A percentile compares a stretch with the other conserved stretches of the same genome.
phyloP scores from a whole-genome alignment of 2,329 filamentous ascomycete species.

The Cordyceps farinosa region DNA sequence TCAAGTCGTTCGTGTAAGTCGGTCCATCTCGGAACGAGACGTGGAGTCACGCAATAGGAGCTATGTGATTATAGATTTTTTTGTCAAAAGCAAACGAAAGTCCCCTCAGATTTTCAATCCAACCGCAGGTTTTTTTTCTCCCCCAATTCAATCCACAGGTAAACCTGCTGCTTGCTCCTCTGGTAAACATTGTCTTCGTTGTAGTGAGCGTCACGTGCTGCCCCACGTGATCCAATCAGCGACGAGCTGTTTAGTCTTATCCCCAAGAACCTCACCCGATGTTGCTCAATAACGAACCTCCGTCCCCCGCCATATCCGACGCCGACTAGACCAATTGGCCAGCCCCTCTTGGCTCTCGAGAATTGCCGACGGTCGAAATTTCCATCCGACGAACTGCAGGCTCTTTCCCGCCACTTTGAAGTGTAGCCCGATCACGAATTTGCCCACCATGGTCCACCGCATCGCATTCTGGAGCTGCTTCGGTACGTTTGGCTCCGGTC shows the following conservation, averaged over 20 bases:
- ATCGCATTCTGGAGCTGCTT: conserved; percentile 86
- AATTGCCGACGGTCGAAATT: not conserved
- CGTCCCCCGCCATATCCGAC: not conserved
- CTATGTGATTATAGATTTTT: too few species aligned
- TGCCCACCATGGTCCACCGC: conserved; percentile 54
- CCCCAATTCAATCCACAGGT: not conserved
- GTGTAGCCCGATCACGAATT: not conserved
- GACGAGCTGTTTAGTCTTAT: conserved; percentile 22
- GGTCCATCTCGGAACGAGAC: too few species aligned
- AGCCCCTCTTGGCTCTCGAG: not conserved
- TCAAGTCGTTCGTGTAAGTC: too few species aligned
- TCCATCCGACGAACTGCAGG: not conserved
- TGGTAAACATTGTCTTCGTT: too few species aligned
- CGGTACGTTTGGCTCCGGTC: conserved; percentile 57
- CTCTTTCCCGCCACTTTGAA: not conserved
- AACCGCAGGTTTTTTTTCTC: too few species aligned
- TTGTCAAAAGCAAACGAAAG: too few species aligned
- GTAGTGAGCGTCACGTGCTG: not conserved
- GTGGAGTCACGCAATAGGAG: too few species aligned
- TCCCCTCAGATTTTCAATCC: too few species aligned
- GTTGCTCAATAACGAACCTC: not conserved
- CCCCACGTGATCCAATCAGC: conserved; percentile 24
- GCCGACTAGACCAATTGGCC: conserved; percentile 1
- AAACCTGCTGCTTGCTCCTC: not conserved
- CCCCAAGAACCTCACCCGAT: not conserved